A percentile compares a stretch with the other conserved stretches of the same genome.
phyloP scores from a whole-genome alignment of 352 stramenopile species.

The Phytophthora capsici region DNA sequence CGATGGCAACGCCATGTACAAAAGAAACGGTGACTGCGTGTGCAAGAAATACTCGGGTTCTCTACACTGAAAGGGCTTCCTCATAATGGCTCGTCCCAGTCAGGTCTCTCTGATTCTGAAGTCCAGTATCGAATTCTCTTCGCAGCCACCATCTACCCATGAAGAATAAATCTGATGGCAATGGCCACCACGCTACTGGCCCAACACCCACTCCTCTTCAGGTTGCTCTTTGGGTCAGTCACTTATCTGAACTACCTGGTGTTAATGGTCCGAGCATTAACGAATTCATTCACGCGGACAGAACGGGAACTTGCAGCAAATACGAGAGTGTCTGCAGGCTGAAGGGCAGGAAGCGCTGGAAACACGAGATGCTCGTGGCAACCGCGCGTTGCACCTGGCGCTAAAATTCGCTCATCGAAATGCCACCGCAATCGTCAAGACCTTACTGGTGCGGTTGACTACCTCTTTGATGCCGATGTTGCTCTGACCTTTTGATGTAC shows the following conservation, averaged over 20 bases:
- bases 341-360: constrained; percentile 47
- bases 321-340: constrained; percentile 39
- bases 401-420: constrained; percentile 76
- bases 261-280: not conserved
- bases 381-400: constrained; percentile 68
- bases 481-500: not conserved
- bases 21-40: too few species aligned
- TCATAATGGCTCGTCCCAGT: constrained; percentile 32
- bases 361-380: constrained; percentile 57
- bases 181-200: constrained; percentile 1
- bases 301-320: constrained; percentile 70
- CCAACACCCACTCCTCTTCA: constrained; percentile 50
- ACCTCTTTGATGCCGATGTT: not conserved
- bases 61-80: not conserved
- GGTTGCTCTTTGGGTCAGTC: constrained; percentile 64
- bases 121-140: constrained; percentile 14
- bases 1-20: too few species aligned
- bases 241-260: not conserved
- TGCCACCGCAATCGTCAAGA: constrained; percentile 56
- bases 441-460: constrained; percentile 48
- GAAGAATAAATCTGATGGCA: constrained; percentile 10
- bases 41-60: too few species aligned
- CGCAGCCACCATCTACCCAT: constrained; percentile 15
- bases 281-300: constrained; percentile 11
- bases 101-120: not conserved